Evolutionary conservation across 192 early-diverging fungal genomes (phyloP), one percentile per base, ranked within the genome.

Genomic region (Glomus cerebriforme): DNA sequence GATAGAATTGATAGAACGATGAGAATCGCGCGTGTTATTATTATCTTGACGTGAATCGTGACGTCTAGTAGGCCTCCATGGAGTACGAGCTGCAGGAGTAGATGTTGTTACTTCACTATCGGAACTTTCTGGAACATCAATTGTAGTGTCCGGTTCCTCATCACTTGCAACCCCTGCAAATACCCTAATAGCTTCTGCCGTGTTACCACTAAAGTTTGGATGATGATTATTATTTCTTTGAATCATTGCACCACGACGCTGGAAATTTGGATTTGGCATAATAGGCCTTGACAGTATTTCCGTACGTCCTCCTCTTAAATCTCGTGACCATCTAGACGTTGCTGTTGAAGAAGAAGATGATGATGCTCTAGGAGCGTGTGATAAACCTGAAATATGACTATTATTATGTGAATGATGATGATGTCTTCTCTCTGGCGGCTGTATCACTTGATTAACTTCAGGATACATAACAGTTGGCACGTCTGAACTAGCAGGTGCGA

Each of bases 91-190:
- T n/a, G 8, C 17, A 26, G 73, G 10, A 26, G 3, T 22, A 17
- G 35, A 13, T 8, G 59, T 27, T 39, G 34, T 64, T 26, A 75
- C 43, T 75, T 59, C 74, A 43, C 9, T 54, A 17, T 75, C 74
- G 7, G 74, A 59, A 39, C 59, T 75, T 34, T 75, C 74, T 17
- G 58, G 59, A 2, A 75, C 2, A 12, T 75, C 74, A 62, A 63
- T 75, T 10, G 7, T 5, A 29, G 8, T 45, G 27, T 63, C 59
- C 1, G 31, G 59, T 35, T 75, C 74, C 5, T 75, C 74, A 43
- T 75, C 74, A 75, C 35, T 75, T 63, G 9, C 27, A 39, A 63
- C 74, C 63, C 35, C 64, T 63, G 9, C 27, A 39, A 63, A 10
- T 9, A 29, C 59, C 43, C 59, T 59, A 63, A 39, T 4, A 39